A percentile compares a stretch with the other conserved stretches of the same genome.
Conservation (phyloP, 1,284 basidiomycete genomes). For the Moniliophthora roreri region DNA sequence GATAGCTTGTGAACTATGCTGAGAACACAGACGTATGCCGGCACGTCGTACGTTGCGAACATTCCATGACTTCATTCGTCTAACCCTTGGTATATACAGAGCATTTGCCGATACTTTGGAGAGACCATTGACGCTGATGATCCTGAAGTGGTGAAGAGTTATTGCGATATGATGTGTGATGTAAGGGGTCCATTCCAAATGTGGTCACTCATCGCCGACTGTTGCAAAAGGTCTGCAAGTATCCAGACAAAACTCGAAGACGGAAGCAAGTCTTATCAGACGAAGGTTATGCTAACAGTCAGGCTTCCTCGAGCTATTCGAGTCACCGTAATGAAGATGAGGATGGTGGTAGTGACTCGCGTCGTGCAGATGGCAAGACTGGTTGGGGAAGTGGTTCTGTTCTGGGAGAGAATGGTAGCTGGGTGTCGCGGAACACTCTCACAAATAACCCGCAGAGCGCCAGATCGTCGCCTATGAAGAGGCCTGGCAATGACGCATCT, state of each 20-base stretch:
- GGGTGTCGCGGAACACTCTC: not conserved
- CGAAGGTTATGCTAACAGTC: conserved; percentile 27
- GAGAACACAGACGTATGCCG: conserved; percentile 68
- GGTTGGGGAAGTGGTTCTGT: not conserved
- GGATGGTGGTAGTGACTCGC: not conserved
- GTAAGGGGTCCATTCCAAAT: conserved; percentile 39
- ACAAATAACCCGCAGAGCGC: not conserved
- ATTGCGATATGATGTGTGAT: conserved; percentile 85
- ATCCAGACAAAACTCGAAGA: conserved; percentile 59
- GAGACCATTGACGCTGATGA: conserved; percentile 64
- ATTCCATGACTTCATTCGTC: not conserved
- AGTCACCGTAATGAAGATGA: not conserved
- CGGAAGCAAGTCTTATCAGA: conserved; percentile 51
- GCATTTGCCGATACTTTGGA: conserved; percentile 85
- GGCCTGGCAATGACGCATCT: not conserved
- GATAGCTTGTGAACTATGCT: conserved; percentile 64
- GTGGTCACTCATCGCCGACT: too few relatives aligned
- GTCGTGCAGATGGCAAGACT: not conserved
- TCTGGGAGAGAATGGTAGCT: not conserved
- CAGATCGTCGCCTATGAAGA: not conserved
- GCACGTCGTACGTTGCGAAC: conserved; percentile 67
- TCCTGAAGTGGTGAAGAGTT: conserved; percentile 42
- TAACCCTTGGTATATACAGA: conserved; percentile 24
- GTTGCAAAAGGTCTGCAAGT: conserved; percentile 81
- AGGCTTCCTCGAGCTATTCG: not conserved